Evolutionary conservation across 345 rosid genomes (phyloP).

Genomic region (Stellera chamaejasme): DNA sequence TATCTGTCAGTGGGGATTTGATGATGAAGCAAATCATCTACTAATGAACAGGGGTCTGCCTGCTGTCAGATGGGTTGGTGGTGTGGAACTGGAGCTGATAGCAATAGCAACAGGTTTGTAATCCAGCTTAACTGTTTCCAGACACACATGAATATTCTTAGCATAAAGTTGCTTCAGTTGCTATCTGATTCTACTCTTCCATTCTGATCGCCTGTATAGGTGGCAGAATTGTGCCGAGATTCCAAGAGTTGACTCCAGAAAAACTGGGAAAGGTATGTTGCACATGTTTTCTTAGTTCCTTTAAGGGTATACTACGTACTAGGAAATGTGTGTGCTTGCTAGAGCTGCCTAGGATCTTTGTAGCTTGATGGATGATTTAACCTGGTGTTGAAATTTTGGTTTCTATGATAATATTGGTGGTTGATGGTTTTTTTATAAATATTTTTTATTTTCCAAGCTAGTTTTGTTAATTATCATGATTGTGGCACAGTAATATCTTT

Average conservation of each 20-base stretch:
- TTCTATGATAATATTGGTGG: no score
- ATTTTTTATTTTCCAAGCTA: no score
- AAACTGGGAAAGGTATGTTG: constrained; percentile 71
- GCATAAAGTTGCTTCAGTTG: not conserved
- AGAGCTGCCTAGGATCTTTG: no score
- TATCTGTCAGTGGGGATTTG: constrained; percentile 96
- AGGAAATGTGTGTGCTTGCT: no score
- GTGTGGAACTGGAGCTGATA: constrained; percentile 89
- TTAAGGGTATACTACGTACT: no score
- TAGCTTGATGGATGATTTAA: no score
- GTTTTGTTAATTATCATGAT: no score
- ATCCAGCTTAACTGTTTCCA: not conserved
- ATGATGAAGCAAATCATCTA: constrained; percentile 92
- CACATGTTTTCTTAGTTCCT: not conserved
- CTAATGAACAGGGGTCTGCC: constrained; percentile 87
- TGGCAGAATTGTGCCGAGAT: constrained; percentile 89
- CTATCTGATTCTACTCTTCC: not conserved
- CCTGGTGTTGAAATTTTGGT: no score
- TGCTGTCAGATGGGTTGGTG: constrained; percentile 97
- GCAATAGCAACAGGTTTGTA: constrained; percentile 85
- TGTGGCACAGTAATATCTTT: no score
- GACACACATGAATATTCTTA: not conserved
- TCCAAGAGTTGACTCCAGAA: constrained; percentile 85
- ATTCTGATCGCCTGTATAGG: constrained; percentile 35
- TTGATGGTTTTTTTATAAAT: no score